Conservation (phyloP, 345 rosid genomes). For the Angophora floribunda region DNA sequence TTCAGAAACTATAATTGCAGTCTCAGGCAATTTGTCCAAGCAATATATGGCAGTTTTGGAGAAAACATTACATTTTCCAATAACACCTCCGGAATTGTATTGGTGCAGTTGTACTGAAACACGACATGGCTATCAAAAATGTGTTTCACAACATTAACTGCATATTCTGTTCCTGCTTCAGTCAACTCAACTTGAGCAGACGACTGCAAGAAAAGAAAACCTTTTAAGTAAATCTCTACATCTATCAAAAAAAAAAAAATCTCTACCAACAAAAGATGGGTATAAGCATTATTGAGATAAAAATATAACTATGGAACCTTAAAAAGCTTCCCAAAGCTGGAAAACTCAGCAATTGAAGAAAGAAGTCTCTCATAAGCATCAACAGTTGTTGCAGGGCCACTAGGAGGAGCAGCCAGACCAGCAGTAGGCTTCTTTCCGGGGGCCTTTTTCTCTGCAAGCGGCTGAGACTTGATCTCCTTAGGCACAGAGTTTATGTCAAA, state of each 20-base stretch:
- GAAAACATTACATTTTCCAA: slow-evolving; percentile 70
- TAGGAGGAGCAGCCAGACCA: slow-evolving; percentile 72
- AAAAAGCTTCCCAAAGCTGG: slow-evolving; percentile 81
- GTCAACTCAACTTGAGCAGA: slow-evolving; percentile 88
- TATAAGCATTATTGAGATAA: neutral
- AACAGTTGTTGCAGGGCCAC: slow-evolving; percentile 54
- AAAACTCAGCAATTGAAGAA: slow-evolving; percentile 76
- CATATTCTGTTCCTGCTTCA: slow-evolving; percentile 96
- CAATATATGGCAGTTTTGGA: neutral
- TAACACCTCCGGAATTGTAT: slow-evolving; percentile 88
- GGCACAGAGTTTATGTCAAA: slow-evolving; percentile 85
- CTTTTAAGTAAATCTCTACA: neutral
- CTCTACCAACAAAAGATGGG: neutral
- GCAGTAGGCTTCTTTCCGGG: slow-evolving; percentile 70
- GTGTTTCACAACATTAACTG: slow-evolving; percentile 91
- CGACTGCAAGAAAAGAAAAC: slow-evolving; percentile 40
- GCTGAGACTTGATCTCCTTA: slow-evolving; percentile 76
- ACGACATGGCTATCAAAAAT: slow-evolving; percentile 80
- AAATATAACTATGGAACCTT: slow-evolving; percentile 38
- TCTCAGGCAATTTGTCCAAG: neutral
- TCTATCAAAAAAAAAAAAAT: neutral
- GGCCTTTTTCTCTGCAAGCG: slow-evolving; percentile 90
- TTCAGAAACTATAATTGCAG: slow-evolving; percentile 1
- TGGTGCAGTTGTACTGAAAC: slow-evolving; percentile 96
- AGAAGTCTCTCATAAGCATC: slow-evolving; percentile 81